Conservation (phyloP, 2,329 filamentous ascomycete species). For the Aspergillus bombycis region DNA sequence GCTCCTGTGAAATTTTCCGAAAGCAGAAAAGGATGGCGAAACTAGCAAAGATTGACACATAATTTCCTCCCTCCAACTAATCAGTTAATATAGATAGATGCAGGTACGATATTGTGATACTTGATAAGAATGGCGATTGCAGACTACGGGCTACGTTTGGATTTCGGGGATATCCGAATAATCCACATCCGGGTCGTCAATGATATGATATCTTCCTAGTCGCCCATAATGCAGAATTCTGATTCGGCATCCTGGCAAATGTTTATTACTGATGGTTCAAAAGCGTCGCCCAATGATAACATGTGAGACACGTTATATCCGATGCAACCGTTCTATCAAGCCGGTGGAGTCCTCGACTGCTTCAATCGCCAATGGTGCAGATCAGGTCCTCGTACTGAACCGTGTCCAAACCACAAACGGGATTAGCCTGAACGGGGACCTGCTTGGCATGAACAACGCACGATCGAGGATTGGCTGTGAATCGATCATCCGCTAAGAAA, state of each 20-base stretch:
- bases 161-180: constrained; percentile 8
- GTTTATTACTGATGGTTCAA: constrained; percentile 1
- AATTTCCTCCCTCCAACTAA: not conserved
- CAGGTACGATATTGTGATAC: constrained; percentile 9
- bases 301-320: constrained; percentile 20
- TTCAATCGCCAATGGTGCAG: constrained; percentile 9
- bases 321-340: constrained; percentile 23
- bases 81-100: constrained; percentile 6
- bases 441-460: constrained; percentile 5
- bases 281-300: constrained; percentile 13
- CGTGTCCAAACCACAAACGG: not conserved
- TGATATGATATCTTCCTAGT: not conserved
- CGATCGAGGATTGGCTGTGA: constrained; percentile 7
- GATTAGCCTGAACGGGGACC: not conserved
- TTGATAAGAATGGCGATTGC: constrained; percentile 10
- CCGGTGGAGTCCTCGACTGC: constrained; percentile 9
- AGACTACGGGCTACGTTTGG: not conserved
- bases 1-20: not conserved
- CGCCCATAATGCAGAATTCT: not conserved
- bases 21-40: not conserved
- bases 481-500: constrained; percentile 5
- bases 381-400: constrained; percentile 10
- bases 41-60: constrained; percentile 3
- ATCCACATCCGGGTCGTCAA: not conserved
- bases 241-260: not conserved